Conservation (phyloP, 306 rosid species). For the Phaseolus lunatus region DNA sequence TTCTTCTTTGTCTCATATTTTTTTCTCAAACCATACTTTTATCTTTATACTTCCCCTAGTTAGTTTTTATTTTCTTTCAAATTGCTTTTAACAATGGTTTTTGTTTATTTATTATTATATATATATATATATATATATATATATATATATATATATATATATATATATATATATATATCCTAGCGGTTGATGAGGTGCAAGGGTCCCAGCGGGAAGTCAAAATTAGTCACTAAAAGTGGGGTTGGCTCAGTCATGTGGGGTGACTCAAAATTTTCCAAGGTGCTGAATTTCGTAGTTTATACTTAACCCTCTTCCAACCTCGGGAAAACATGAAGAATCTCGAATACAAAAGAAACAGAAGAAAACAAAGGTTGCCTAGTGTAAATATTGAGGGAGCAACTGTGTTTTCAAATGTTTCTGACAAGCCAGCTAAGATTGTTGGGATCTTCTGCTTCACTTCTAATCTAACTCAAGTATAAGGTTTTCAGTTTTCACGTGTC, state of each 20-base stretch:
- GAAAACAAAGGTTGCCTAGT: constrained; percentile 46
- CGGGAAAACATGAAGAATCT: constrained; percentile 58
- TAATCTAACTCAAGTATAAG: constrained; percentile 37
- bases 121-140: no score
- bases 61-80: no score
- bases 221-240: constrained; percentile 28
- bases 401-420: constrained; percentile 46
- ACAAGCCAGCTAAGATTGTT: constrained; percentile 58
- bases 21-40: no score
- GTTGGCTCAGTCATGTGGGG: constrained; percentile 40
- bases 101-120: no score
- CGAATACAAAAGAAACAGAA: constrained; percentile 1
- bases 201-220: neutral
- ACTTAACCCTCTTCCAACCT: constrained; percentile 45
- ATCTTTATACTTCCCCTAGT: no score
- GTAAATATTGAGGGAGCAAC: constrained; percentile 42
- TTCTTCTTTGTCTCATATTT: no score
- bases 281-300: constrained; percentile 48
- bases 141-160: no score
- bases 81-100: no score
- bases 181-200: neutral
- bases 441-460: constrained; percentile 37
- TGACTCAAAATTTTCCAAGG: constrained; percentile 41
- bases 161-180: no score
- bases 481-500: constrained; percentile 49